A percentile compares a stretch with the other conserved stretches of the same genome.
Evolutionary conservation across 1,284 basidiomycete species (phyloP).

Genomic region (Caloboletus firmus): DNA sequence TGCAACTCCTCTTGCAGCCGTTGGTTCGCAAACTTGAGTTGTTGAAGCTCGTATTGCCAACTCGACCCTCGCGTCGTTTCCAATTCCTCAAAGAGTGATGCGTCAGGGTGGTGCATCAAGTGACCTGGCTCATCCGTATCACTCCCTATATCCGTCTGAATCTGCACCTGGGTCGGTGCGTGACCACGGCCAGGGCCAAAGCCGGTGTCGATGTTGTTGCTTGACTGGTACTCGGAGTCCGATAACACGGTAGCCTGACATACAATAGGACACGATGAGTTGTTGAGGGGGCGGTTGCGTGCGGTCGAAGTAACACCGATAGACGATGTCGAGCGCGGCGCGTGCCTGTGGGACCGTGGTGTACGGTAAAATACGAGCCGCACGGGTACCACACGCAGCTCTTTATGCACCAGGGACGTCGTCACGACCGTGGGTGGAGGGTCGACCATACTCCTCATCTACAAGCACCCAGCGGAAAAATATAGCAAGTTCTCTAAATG

Average conservation of each 20-base stretch:
- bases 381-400: constrained; percentile 20
- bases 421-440: constrained; percentile 22
- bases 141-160: not conserved
- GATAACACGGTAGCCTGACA: constrained; percentile 34
- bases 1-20: constrained; percentile 69
- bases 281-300: constrained; percentile 19
- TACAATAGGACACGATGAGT: constrained; percentile 29
- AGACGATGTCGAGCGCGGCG: constrained; percentile 3
- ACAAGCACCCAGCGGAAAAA: too few relatives aligned
- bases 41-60: constrained; percentile 93
- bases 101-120: constrained; percentile 33
- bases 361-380: constrained; percentile 33
- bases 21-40: constrained; percentile 75
- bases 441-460: constrained; percentile 17
- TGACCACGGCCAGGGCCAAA: not conserved
- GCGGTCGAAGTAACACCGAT: not conserved
- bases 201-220: not conserved
- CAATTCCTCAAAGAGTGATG: constrained; percentile 74
- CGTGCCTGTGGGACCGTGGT: constrained; percentile 9
- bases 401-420: constrained; percentile 26
- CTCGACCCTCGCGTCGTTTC: constrained; percentile 65
- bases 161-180: not conserved
- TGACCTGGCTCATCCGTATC: not conserved
- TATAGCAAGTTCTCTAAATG: not conserved
- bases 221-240: constrained; percentile 1